A percentile compares a stretch with the other conserved stretches of the same genome.
Evolutionary conservation across 2,329 filamentous ascomycete genomes (phyloP).

Genomic region (Hymenoscyphus infarciens): DNA sequence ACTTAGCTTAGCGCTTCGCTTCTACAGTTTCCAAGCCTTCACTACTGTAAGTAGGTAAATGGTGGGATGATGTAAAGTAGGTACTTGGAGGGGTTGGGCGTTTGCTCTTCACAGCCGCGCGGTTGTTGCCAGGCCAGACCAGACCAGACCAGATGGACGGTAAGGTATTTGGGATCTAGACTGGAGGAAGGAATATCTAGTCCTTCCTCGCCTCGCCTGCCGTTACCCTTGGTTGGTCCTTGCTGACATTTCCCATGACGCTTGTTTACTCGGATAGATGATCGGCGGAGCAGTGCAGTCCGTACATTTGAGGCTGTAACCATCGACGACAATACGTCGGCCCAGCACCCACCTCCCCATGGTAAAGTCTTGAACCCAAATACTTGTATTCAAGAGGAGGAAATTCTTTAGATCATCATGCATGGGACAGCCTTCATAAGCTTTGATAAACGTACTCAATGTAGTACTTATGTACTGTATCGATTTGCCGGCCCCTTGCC

Average conservation of each 20-base stretch:
- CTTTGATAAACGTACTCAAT: too few relatives aligned
- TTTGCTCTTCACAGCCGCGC: constrained; percentile 8
- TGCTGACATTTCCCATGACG: neutral
- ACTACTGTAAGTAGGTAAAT: neutral
- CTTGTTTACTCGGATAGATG: neutral
- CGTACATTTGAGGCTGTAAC: neutral
- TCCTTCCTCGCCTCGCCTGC: neutral
- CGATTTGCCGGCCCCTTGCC: neutral
- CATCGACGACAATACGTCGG: too few relatives aligned
- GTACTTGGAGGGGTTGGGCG: neutral
- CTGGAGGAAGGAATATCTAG: neutral
- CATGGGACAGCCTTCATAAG: too few relatives aligned
- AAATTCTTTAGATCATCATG: too few relatives aligned
- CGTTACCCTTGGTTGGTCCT: neutral
- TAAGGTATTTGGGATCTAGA: neutral
- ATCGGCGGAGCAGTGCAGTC: neutral
- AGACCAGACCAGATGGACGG: neutral
- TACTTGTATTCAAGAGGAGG: too few relatives aligned
- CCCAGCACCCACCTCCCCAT: too few relatives aligned
- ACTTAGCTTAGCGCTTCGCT: neutral
- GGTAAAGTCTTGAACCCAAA: too few relatives aligned
- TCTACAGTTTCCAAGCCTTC: neutral
- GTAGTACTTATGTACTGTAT: neutral
- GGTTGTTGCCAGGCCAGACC: constrained; percentile 1
- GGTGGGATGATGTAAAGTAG: neutral